phyloP scores from a whole-genome alignment of 345 rosid genomes.

The Tarenaya hassleriana region DNA sequence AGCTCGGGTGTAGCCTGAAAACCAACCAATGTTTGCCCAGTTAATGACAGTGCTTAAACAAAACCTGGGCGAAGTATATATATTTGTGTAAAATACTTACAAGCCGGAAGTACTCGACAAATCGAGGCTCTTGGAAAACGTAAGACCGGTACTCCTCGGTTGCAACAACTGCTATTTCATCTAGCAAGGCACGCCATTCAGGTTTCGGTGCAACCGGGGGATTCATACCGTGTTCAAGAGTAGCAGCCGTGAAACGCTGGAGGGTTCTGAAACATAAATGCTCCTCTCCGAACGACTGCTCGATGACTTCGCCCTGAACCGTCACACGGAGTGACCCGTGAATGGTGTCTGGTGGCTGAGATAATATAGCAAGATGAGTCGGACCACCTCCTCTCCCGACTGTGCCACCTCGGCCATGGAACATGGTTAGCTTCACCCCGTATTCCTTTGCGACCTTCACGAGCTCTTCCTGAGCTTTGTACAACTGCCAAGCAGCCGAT shows the following conservation, averaged over 20 bases:
- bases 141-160: constrained; percentile 83
- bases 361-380: constrained; percentile 94
- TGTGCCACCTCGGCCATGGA: constrained; percentile 98
- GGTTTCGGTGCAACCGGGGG: constrained; percentile 92
- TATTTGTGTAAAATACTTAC: constrained; percentile 37
- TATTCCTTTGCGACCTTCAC: constrained; percentile 80
- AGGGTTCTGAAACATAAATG: constrained; percentile 92
- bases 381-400: constrained; percentile 99
- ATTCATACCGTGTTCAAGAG: constrained; percentile 93
- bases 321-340: constrained; percentile 94
- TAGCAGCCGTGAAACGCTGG: constrained; percentile 93
- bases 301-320: constrained; percentile 97
- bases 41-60: neutral
- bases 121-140: constrained; percentile 88
- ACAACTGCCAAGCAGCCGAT: constrained; percentile 97
- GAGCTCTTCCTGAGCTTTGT: constrained; percentile 97
- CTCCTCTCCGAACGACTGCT: constrained; percentile 93
- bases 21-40: constrained; percentile 15
- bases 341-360: constrained; percentile 97
- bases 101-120: constrained; percentile 94
- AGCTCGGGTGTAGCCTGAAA: constrained; percentile 98
- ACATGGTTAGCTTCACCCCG: constrained; percentile 92
- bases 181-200: constrained; percentile 89
- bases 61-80: neutral
- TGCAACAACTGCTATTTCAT: constrained; percentile 87